Conservation (phyloP, 176 grass and related monocot genomes). For the Avena insularis region DNA sequence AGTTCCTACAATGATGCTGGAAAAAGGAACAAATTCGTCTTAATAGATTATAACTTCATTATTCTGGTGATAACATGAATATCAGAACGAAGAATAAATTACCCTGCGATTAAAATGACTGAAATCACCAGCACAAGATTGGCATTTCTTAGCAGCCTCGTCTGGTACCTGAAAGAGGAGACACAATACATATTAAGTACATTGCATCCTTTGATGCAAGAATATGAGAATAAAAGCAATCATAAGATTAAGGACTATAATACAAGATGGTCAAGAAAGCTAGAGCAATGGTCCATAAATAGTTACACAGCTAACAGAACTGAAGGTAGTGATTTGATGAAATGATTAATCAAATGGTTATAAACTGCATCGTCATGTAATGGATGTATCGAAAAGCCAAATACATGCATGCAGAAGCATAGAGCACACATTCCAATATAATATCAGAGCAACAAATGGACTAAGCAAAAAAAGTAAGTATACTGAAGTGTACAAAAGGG, state of each 20-base stretch:
- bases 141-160: constrained; percentile 86
- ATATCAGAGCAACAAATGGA: neutral
- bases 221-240: constrained; percentile 14
- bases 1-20: constrained; percentile 99
- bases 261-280: constrained; percentile 12
- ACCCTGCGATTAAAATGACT: constrained; percentile 91
- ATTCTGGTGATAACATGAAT: constrained; percentile 25
- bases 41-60: constrained; percentile 32
- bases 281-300: constrained; percentile 1
- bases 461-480: constrained; percentile 3
- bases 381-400: neutral
- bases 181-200: constrained; percentile 15
- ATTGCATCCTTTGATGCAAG: neutral
- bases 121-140: constrained; percentile 83
- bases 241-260: constrained; percentile 14
- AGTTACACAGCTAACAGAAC: neutral
- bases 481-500: neutral
- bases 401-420: neutral
- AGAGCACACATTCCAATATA: neutral
- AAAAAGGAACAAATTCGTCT: neutral
- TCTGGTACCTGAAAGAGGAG: constrained; percentile 77
- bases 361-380: neutral
- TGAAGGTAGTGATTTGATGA: neutral
- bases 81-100: constrained; percentile 37
- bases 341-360: constrained; percentile 21